phyloP scores from a whole-genome alignment of 2,329 filamentous ascomycete genomes.

The Beauveria varroae region DNA sequence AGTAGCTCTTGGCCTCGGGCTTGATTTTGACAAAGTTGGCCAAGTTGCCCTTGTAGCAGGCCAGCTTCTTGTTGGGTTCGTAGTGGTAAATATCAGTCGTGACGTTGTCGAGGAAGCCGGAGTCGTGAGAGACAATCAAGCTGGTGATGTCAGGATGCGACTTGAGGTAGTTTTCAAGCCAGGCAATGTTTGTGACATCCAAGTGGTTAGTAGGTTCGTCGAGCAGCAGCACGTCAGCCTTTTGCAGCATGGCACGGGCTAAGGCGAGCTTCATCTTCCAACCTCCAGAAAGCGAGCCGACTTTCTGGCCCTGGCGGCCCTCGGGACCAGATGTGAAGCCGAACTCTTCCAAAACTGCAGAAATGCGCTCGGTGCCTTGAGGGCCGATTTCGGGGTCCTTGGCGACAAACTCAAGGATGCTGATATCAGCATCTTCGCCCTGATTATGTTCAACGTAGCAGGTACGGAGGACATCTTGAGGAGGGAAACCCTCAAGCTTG shows the following conservation, averaged over 20 bases:
- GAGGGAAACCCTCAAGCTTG: conserved; percentile 94
- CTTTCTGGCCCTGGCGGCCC: conserved; percentile 79
- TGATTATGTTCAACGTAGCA: conserved; percentile 99
- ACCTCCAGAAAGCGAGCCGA: conserved; percentile 91
- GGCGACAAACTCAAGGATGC: conserved; percentile 84
- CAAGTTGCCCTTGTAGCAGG: conserved; percentile 76
- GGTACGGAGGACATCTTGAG: conserved; percentile 84
- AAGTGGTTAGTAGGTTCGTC: conserved; percentile 99
- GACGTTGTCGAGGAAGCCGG: conserved; percentile 90
- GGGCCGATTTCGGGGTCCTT: conserved; percentile 82
- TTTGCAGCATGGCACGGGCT: conserved; percentile 92
- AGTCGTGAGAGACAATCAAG: conserved; percentile 98
- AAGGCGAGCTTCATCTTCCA: conserved; percentile 99
- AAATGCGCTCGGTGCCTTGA: conserved; percentile 74
- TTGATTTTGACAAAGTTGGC: conserved; percentile 78
- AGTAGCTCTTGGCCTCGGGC: conserved; percentile 96
- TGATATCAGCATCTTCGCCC: conserved; percentile 93
- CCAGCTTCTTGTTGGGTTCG: conserved; percentile 89
- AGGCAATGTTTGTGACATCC: conserved; percentile 92
- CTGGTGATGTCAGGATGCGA: conserved; percentile 94
- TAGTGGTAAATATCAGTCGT: conserved; percentile 99
- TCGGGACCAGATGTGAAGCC: conserved; percentile 88
- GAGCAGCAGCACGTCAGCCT: conserved; percentile 89
- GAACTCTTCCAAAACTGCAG: conserved; percentile 77
- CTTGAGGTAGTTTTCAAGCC: conserved; percentile 93